Conservation (phyloP, 306 rosid genomes). For the Ormosia semicastrata region DNA sequence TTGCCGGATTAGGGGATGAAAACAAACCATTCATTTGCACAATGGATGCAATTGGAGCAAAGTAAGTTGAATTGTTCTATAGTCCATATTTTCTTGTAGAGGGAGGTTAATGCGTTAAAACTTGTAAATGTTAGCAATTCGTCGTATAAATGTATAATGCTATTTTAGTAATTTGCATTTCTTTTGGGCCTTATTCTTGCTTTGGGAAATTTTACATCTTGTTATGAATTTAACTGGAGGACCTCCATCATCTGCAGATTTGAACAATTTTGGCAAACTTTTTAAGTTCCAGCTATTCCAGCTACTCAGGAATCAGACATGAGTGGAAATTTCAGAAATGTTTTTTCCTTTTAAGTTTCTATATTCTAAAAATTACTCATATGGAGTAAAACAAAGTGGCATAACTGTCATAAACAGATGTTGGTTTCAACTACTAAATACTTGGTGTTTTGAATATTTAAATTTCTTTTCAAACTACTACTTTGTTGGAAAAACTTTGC, state of each 20-base stretch:
- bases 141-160: background rate
- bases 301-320: conserved; percentile 11
- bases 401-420: too few species aligned
- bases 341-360: background rate
- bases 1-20: conserved; percentile 89
- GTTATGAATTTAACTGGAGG: conserved; percentile 4
- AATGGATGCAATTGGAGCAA: conserved; percentile 94
- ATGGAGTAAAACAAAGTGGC: too few species aligned
- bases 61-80: conserved; percentile 53
- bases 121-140: conserved; percentile 1
- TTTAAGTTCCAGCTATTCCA: background rate
- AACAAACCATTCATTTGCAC: conserved; percentile 95
- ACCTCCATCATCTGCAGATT: background rate
- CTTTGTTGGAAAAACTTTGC: background rate
- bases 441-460: background rate
- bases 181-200: background rate
- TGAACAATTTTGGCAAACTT: background rate
- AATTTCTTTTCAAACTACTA: background rate
- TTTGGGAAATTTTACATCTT: background rate
- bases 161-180: background rate
- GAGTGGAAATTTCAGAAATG: background rate
- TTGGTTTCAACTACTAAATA: too few species aligned
- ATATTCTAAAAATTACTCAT: too few species aligned
- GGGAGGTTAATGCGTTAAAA: background rate
- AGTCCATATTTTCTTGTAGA: conserved; percentile 1